Evolutionary conservation across 192 early-diverging fungal species (phyloP).

Genomic region (Pecoramyces ruminantium): DNA sequence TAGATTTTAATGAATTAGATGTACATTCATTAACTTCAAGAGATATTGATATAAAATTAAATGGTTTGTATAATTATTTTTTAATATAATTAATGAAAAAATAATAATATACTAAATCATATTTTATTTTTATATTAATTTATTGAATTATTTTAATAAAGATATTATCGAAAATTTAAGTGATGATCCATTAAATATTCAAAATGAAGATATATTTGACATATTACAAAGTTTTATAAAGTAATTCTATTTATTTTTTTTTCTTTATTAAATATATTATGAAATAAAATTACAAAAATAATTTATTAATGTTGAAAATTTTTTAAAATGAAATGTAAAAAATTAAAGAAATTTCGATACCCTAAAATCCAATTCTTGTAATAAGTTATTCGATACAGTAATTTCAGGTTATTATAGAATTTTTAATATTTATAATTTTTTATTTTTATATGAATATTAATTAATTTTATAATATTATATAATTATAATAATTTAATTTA

Average conservation of each 20-base stretch:
- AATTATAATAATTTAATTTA: neutral
- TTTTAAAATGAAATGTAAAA: no score
- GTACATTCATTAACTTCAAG: neutral
- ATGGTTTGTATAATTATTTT: neutral
- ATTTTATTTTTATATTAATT: neutral
- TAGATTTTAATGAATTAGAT: neutral
- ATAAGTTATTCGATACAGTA: slow-evolving; percentile 1
- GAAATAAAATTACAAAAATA: no score
- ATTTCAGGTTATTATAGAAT: neutral
- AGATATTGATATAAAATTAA: neutral
- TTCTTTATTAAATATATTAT: no score
- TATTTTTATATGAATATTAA: no score
- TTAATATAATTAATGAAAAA: no score
- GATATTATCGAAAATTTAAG: slow-evolving; percentile 18
- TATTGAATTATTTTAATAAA: neutral
- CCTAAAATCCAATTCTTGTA: slow-evolving; percentile 11
- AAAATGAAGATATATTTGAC: slow-evolving; percentile 25
- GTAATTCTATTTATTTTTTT: no score
- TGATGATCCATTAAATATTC: slow-evolving; percentile 12
- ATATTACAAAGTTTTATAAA: slow-evolving; percentile 51
- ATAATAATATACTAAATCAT: no score
- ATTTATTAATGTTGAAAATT: no score
- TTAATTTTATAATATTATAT: no score
- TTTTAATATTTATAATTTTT: no score
- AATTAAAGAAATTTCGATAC: slow-evolving; percentile 18